Percentiles rank a stretch among this genome's conserved stretches.
These are phyloP conservation scores for Trichoderma aggressivum DNA, from an alignment of 2,329 filamentous ascomycete species.

Conservation along the genomic window DNA sequence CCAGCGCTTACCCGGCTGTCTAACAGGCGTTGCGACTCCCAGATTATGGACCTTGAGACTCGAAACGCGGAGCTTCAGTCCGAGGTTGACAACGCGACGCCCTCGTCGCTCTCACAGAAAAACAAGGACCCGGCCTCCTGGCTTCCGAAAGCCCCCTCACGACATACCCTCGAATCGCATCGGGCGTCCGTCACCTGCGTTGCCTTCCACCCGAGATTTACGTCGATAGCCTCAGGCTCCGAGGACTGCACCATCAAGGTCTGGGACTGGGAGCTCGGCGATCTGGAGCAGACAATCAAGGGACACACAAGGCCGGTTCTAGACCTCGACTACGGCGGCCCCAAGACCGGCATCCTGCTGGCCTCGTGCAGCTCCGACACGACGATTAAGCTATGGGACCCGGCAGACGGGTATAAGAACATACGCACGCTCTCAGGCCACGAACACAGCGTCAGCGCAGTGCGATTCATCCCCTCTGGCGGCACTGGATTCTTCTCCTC, in stretches of 20 bases:
- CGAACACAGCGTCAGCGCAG: conserved; percentile 85
- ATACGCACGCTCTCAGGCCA: conserved; percentile 87
- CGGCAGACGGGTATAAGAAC: conserved; percentile 89
- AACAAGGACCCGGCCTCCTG: conserved; percentile 82
- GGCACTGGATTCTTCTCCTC: conserved; percentile 72
- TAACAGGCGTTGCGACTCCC: conserved; percentile 17
- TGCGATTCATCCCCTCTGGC: conserved; percentile 83
- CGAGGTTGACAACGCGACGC: conserved; percentile 81
- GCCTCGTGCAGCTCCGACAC: conserved; percentile 80
- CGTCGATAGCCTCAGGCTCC: conserved; percentile 85
- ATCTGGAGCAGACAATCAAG: conserved; percentile 85
- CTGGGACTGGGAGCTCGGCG: conserved; percentile 94
- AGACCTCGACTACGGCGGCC: conserved; percentile 87
- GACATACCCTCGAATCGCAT: conserved; percentile 80
- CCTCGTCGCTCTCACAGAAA: conserved; percentile 66
- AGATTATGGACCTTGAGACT: conserved; percentile 92
- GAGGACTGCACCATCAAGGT: conserved; percentile 95
- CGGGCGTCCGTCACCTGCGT: conserved; percentile 77
- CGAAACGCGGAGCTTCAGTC: conserved; percentile 68
- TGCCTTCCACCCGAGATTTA: conserved; percentile 92
- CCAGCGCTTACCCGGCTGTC: conserved; percentile 17
- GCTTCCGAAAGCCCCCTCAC: conserved; percentile 78
- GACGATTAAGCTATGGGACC: conserved; percentile 94
- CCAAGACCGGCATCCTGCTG: conserved; percentile 47
- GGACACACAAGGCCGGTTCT: conserved; percentile 86